These are phyloP conservation scores for Bruguiera hainesii DNA, from an alignment of 441 rosid genomes.

Conservation along the genomic window DNA sequence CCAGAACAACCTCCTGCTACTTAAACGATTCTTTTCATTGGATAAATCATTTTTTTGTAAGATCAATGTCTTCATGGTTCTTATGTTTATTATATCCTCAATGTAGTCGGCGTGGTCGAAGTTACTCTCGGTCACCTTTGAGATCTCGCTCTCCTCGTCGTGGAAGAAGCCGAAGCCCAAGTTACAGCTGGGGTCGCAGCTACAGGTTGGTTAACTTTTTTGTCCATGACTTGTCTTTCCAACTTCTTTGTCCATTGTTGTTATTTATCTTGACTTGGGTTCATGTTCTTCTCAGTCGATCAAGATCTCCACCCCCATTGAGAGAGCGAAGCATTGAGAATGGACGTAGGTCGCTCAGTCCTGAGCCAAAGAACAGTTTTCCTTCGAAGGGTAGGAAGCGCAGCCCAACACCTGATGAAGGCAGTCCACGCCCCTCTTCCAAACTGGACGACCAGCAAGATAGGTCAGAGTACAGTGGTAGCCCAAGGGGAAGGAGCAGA, in stretches of 20 bases:
- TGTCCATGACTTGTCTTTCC: neutral
- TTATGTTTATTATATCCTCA: neutral
- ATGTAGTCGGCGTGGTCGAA: conserved; percentile 34
- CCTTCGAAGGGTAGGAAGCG: conserved; percentile 45
- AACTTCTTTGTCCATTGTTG: neutral
- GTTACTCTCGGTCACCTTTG: conserved; percentile 60
- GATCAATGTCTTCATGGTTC: neutral
- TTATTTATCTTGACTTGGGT: neutral
- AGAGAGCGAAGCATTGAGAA: conserved; percentile 46
- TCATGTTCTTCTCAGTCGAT: conserved; percentile 36
- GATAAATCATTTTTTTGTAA: neutral
- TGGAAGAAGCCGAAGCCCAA: conserved; percentile 56
- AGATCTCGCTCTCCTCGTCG: conserved; percentile 53
- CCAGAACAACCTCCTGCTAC: neutral
- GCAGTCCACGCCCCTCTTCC: conserved; percentile 40
- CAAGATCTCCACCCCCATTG: conserved; percentile 62
- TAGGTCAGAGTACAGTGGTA: conserved; percentile 25
- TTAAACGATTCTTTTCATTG: neutral
- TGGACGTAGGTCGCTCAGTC: conserved; percentile 42
- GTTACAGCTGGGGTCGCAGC: conserved; percentile 61
- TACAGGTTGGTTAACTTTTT: conserved; percentile 35
- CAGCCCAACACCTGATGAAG: conserved; percentile 42
- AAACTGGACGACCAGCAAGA: conserved; percentile 22
- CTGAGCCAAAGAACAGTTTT: conserved; percentile 40
- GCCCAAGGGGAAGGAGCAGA: conserved; percentile 41